Evolutionary conservation across 2,329 filamentous ascomycete species (phyloP), one percentile per base, ranked within the genome.

Genomic region (Aphanocladium album): DNA sequence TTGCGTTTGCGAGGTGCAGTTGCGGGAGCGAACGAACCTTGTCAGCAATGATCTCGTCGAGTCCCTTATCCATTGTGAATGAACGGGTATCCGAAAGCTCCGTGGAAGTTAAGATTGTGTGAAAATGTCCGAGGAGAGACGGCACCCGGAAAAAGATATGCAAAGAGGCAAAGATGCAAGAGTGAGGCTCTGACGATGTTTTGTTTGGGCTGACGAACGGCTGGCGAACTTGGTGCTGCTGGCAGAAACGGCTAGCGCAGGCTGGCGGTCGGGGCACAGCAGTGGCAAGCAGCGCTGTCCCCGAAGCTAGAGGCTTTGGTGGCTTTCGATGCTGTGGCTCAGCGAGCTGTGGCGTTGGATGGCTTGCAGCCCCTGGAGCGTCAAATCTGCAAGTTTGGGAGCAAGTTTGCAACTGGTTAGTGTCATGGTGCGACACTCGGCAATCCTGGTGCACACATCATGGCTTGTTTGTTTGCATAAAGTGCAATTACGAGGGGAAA

Each of bases 41-140:
- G 64, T 83, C 80, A 61, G 78, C 79, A 65, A 83, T 80, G 67
- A 83, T 83, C 69, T 84, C 81, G 70, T 83, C 81, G 35, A 83
- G 79, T 61, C 80, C 82, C 66, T 79, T 80, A 66, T 82, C 80
- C 79, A 83, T 80, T 63, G 76, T 78, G 63, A 27, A 53, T 23
- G 19, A 33, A 19, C 19, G 23, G 19, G 6, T 12, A 5, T 2
- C 27, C 23, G 16, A 8, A 19, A 16, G 33, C 27, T 56, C 25
- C 3, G n/a, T n/a, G n/a, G 41, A 33, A 39, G n/a, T 17, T 1
- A 8, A 19, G 37, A 21, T 11, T 23, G 11, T 33, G n/a, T 33
- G 21, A 14, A 30, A 49, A 49, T 37, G 21, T 19, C 41, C 43
- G 7, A 49, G 16, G 14, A 25, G 33, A 49, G 45, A 16, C 55